Evolutionary conservation across 345 rosid species (phyloP), one percentile per base, ranked within the genome.

Genomic region (Populus tremula): DNA sequence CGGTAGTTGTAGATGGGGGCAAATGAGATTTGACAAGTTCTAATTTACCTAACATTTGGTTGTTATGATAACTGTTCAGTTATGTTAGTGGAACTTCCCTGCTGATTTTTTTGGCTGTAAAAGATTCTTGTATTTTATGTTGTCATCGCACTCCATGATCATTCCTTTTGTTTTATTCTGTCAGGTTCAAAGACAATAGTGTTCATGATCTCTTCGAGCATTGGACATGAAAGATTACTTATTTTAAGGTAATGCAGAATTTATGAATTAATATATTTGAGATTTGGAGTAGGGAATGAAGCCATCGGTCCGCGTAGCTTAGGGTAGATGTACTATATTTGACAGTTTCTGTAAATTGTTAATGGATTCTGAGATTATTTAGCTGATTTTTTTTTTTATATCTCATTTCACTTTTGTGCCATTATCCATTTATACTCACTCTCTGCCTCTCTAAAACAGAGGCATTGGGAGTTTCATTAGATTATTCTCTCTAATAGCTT

Each of bases 271-370:
- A 77, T 82, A 78, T 71, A 77, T 50, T 68, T 38, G 31, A 27
- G 66, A 80, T 75, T 69, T 81, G 87, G 78, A 74, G 74, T 75
- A 27, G 90, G 90, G 90, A 83, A 85, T 87, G 90, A 87, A 87
- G 90, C 90, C 82, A 79, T 79, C 66, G 90, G 90, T 87, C 90
- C 90, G 86, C 75, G 84, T 85, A 83, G 86, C 72, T 49, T 84
- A 84, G 85, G 72, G 49, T 78, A 84, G 72, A 76, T 79, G 78
- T 83, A 79, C 62, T 69, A 79, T 83, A 77, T 86, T 71, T 77
- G 71, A 74, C 74, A 70, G 65, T 74, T 73, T 59, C 59, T 85
- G 88, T 85, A 87, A 83, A 87, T 79, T 71, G 10, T 68, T 47
- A 38, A 73, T 74, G 73, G 72, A 35, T 71, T 83, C 62, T 76